Evolutionary conservation across 2,329 filamentous ascomycete genomes (phyloP).

Genomic region (Eutypella sp.): DNA sequence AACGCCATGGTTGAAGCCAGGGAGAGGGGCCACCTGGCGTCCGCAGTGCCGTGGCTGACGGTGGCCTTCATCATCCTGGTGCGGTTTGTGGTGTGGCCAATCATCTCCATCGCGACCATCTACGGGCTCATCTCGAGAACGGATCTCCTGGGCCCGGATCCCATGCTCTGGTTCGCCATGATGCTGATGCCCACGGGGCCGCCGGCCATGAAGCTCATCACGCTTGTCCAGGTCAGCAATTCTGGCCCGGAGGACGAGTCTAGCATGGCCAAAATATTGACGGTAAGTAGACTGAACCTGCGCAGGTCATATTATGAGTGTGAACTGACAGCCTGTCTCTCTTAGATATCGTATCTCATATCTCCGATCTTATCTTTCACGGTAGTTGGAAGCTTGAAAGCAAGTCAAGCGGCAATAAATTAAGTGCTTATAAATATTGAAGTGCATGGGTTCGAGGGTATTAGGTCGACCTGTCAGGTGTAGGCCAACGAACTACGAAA

Average conservation of each 20-base stretch:
- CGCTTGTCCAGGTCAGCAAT: constrained; percentile 39
- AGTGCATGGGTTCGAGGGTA: no score
- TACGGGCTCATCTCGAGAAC: constrained; percentile 51
- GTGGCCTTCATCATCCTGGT: constrained; percentile 48
- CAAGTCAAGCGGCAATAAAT: constrained; percentile 23
- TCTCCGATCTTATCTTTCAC: constrained; percentile 32
- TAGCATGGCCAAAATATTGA: constrained; percentile 39
- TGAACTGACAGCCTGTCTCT: neutral
- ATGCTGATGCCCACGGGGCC: constrained; percentile 45
- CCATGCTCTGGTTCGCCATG: constrained; percentile 59
- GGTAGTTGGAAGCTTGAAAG: constrained; percentile 30
- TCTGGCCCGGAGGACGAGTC: constrained; percentile 34
- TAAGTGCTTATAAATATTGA: no score
- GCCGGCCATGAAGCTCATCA: constrained; percentile 42
- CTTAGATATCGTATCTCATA: constrained; percentile 31
- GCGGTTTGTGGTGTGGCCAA: constrained; percentile 58
- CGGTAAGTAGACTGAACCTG: constrained; percentile 31
- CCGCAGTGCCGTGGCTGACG: constrained; percentile 42
- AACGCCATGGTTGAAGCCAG: constrained; percentile 44
- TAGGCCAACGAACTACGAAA: no score
- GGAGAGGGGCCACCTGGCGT: constrained; percentile 31
- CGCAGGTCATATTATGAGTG: neutral
- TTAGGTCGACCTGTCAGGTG: no score
- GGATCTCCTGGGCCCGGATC: constrained; percentile 46
- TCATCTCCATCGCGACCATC: constrained; percentile 48